Evolutionary conservation across 2,329 filamentous ascomycete genomes (phyloP).

Genomic region (Hirsutella rhossiliensis): DNA sequence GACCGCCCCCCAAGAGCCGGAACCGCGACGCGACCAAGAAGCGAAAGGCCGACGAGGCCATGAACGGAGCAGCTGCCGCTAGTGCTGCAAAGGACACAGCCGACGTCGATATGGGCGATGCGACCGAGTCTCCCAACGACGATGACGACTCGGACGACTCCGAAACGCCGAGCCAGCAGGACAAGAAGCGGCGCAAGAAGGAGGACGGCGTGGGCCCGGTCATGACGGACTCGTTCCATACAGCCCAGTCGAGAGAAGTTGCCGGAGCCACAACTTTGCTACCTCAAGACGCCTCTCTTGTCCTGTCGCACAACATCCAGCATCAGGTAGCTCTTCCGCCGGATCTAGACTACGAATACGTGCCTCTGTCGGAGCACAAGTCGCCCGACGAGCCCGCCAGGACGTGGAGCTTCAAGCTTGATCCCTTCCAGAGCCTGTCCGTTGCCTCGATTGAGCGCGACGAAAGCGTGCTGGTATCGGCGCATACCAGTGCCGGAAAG

Average conservation of each 20-base stretch:
- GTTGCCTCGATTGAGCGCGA: constrained; percentile 92
- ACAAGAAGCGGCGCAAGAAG: constrained; percentile 54
- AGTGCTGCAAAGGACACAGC: constrained; percentile 5
- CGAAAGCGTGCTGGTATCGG: constrained; percentile 92
- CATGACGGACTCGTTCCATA: constrained; percentile 88
- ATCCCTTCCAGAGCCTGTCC: constrained; percentile 93
- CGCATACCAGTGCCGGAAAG: constrained; percentile 95
- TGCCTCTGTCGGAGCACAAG: constrained; percentile 91
- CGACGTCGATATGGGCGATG: constrained; percentile 27
- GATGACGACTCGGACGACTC: constrained; percentile 22
- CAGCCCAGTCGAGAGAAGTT: constrained; percentile 84
- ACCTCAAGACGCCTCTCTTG: constrained; percentile 56
- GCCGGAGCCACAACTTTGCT: constrained; percentile 62
- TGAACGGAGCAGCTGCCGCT: constrained; percentile 38
- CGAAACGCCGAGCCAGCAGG: constrained; percentile 35
- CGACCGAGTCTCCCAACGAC: constrained; percentile 26
- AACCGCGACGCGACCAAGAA: constrained; percentile 62
- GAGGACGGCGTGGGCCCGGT: constrained; percentile 59
- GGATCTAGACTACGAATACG: constrained; percentile 85
- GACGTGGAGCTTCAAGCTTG: constrained; percentile 78
- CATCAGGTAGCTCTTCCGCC: constrained; percentile 94
- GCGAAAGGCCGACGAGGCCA: constrained; percentile 69
- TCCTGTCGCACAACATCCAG: constrained; percentile 93
- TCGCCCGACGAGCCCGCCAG: constrained; percentile 77
- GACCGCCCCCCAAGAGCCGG: constrained; percentile 34